Conservation (phyloP, 148 eudicot genomes). For the Rhododendron williamsianum region DNA sequence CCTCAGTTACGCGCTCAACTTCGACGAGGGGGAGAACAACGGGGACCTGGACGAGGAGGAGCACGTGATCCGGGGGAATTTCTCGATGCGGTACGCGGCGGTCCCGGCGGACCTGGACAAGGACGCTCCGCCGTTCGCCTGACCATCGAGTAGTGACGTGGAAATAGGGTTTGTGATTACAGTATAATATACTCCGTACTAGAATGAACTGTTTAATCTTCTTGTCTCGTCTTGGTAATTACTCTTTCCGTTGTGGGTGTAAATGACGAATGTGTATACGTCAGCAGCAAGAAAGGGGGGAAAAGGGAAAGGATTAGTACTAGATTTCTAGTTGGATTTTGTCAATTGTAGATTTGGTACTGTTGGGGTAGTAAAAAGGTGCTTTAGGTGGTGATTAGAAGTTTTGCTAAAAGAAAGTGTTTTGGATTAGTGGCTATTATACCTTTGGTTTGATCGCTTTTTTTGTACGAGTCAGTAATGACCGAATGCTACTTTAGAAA, state of each 20-base stretch:
- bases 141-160: not conserved
- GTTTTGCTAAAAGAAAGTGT: not conserved
- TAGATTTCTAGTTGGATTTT: not conserved
- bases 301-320: not conserved
- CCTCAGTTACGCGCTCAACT: conserved; percentile 66
- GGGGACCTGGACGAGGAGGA: conserved; percentile 35
- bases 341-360: not conserved
- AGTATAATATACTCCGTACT: not conserved
- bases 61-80: conserved; percentile 20
- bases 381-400: not conserved
- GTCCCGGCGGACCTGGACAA: conserved; percentile 19
- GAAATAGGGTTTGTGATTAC: not conserved
- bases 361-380: not conserved
- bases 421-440: not conserved
- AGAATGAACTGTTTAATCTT: not conserved
- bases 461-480: not conserved
- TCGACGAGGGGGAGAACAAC: conserved; percentile 53
- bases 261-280: not conserved
- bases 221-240: not conserved
- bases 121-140: conserved; percentile 16
- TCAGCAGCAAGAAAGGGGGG: not conserved
- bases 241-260: not conserved
- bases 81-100: conserved; percentile 33
- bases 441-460: not conserved
- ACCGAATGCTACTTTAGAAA: not conserved